phyloP scores from a whole-genome alignment of 345 rosid genomes.

The Ricinus communis region DNA sequence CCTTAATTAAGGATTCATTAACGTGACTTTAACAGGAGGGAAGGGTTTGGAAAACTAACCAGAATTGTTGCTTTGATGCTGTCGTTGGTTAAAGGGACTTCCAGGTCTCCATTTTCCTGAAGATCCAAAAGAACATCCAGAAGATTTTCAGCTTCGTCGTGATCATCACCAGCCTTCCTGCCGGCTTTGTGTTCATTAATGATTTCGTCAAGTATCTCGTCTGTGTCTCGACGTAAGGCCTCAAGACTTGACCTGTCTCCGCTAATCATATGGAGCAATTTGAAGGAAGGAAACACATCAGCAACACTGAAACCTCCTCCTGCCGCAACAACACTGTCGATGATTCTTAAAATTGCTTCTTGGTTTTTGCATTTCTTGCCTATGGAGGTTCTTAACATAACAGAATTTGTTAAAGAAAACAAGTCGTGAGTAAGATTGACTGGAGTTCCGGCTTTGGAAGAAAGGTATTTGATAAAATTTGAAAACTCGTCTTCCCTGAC shows the following conservation, averaged over 20 bases:
- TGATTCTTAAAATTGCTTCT: conserved; percentile 12
- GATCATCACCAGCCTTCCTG: background rate
- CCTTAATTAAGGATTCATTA: background rate
- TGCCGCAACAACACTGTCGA: background rate
- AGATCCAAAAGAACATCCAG: conserved; percentile 21
- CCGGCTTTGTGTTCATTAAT: conserved; percentile 6
- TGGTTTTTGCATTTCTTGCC: conserved; percentile 30
- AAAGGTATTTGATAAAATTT: background rate
- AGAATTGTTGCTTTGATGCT: conserved; percentile 20
- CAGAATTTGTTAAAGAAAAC: conserved; percentile 8
- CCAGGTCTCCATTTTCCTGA: conserved; percentile 10
- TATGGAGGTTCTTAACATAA: conserved; percentile 27
- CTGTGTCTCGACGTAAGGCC: background rate
- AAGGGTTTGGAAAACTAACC: background rate
- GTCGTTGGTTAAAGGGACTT: conserved; percentile 5
- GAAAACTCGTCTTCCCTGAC: conserved; percentile 13
- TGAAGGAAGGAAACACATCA: conserved; percentile 21
- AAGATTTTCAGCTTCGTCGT: background rate
- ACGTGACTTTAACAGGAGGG: background rate
- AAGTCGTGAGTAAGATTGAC: conserved; percentile 22
- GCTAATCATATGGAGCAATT: background rate
- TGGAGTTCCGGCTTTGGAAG: conserved; percentile 13
- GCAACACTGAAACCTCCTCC: conserved; percentile 26
- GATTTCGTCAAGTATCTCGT: conserved; percentile 5
- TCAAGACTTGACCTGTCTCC: background rate